Base-by-base conservation (phyloP, 371 early-diverging fungal genomes). In the Mucor circinelloides region DNA sequence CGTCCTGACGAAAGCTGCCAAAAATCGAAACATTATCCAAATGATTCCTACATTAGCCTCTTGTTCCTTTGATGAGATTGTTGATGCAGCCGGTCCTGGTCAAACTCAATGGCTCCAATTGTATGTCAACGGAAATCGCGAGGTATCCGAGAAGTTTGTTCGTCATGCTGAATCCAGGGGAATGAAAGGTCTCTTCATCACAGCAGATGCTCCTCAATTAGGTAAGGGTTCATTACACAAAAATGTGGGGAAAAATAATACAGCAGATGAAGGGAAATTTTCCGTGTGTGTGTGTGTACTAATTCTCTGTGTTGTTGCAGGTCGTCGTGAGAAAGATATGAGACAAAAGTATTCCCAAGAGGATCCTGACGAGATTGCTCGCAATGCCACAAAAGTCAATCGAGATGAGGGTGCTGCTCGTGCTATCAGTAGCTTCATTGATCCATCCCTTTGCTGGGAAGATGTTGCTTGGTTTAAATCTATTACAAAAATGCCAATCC, bases 191-290 rank as follows among this genome's bases (percentile, higher is more conserved):
- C 73, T 98, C 8, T 93, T 96, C 67, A 88, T 97, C 34, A 98
- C 97, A 0, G 97, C 93, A 6, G 99, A 97, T 80, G 93, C 97
- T 0, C 97, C 98, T 4, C 86, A 90, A 68, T 81, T 97, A 52
- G 81, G 84, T 81, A 79, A 34, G 8, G n/a, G 38, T 27, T 21
- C 23, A 13, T 27, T 52, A 66, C 34, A 66, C 31, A 61, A 58
- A 46, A 58, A 67, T 57, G 21, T 9, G 58, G 60, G 30, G 50
- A 50, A 42, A 44, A 71, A 44, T 44, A 36, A 19, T 17, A n/a
- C n/a, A n/a, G n/a, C n/a, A n/a, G n/a, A n/a, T n/a, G n/a, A n/a
- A n/a, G 44, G 17, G 19, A 44, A 25, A 52, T 52, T 52, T 27
- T 52, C 52, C 52, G 52, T 21, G 48, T 46, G 23, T 36, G 36